Percentiles rank a stretch among this genome's conserved stretches.
phyloP scores from a whole-genome alignment of 768 basidiomycete genomes.

The Phaffia australis region DNA sequence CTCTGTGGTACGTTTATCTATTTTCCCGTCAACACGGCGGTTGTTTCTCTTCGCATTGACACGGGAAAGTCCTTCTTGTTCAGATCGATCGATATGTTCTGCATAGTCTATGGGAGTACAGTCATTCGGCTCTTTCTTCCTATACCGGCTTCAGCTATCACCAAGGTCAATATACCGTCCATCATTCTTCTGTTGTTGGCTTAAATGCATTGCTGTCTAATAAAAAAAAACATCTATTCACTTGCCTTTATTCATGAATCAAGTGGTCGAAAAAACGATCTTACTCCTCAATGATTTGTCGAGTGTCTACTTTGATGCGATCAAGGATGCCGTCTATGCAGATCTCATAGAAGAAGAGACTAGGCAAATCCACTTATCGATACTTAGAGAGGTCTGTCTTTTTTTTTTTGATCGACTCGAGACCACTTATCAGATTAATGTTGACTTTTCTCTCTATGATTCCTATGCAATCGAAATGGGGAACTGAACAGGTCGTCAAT shows the following conservation, averaged over 20 bases:
- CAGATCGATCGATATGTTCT: slow-evolving; percentile 79
- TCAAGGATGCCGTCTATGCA: slow-evolving; percentile 81
- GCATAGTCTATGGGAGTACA: slow-evolving; percentile 64
- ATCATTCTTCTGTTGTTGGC: neutral
- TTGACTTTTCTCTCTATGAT: neutral
- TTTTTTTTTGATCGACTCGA: neutral
- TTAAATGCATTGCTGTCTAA: neutral
- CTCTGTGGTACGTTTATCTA: slow-evolving; percentile 49
- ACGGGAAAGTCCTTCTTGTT: slow-evolving; percentile 5
- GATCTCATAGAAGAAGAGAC: slow-evolving; percentile 45
- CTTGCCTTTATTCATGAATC: slow-evolving; percentile 16
- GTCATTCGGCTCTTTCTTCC: slow-evolving; percentile 63
- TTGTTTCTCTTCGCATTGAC: neutral
- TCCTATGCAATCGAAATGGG: neutral
- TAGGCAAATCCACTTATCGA: slow-evolving; percentile 57
- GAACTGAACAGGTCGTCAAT: slow-evolving; percentile 47
- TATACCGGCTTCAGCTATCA: slow-evolving; percentile 43
- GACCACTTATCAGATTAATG: neutral
- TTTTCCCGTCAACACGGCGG: neutral
- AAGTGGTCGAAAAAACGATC: slow-evolving; percentile 48
- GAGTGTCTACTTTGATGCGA: slow-evolving; percentile 81
- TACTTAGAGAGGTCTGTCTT: slow-evolving; percentile 54
- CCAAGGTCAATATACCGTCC: neutral
- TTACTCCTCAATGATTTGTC: slow-evolving; percentile 66
- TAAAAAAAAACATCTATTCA: neutral